A percentile compares a stretch with the other conserved stretches of the same genome.
These are phyloP conservation scores for Planoprotostelium fungivorum DNA, from an alignment of 78 protist genomes.

Conservation along the genomic window DNA sequence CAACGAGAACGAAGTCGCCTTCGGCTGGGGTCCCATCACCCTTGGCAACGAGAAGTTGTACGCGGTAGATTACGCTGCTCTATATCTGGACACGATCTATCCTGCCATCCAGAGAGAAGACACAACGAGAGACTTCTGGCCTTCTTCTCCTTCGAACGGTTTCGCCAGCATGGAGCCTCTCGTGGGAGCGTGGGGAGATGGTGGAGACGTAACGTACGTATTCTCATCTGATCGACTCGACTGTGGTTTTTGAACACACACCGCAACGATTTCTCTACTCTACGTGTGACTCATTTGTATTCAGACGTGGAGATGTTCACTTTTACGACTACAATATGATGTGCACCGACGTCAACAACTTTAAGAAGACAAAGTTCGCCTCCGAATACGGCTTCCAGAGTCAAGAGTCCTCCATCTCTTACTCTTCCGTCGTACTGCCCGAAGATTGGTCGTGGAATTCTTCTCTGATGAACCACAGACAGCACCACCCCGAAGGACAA, in stretches of 20 bases:
- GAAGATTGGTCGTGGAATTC: conserved; percentile 8
- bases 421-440: background rate
- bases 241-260: conserved; percentile 34
- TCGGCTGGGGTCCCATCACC: conserved; percentile 26
- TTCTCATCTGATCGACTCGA: conserved; percentile 44
- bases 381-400: conserved; percentile 86
- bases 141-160: conserved; percentile 77
- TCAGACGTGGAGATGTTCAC: background rate
- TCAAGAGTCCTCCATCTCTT: conserved; percentile 18
- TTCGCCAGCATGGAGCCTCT: background rate
- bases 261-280: too few relatives aligned
- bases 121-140: conserved; percentile 58
- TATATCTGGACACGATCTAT: conserved; percentile 59
- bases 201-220: conserved; percentile 30
- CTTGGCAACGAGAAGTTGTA: conserved; percentile 24
- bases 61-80: conserved; percentile 40
- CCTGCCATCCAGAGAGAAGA: conserved; percentile 12
- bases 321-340: background rate
- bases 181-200: conserved; percentile 35
- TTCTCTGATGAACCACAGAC: background rate
- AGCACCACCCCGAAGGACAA: conserved; percentile 51
- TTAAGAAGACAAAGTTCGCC: conserved; percentile 19
- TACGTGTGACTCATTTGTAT: too few relatives aligned
- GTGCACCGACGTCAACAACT: background rate
- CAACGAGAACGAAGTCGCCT: conserved; percentile 77